Base-by-base conservation (phyloP, 768 basidiomycete species). In the Amanita fuliginea region DNA sequence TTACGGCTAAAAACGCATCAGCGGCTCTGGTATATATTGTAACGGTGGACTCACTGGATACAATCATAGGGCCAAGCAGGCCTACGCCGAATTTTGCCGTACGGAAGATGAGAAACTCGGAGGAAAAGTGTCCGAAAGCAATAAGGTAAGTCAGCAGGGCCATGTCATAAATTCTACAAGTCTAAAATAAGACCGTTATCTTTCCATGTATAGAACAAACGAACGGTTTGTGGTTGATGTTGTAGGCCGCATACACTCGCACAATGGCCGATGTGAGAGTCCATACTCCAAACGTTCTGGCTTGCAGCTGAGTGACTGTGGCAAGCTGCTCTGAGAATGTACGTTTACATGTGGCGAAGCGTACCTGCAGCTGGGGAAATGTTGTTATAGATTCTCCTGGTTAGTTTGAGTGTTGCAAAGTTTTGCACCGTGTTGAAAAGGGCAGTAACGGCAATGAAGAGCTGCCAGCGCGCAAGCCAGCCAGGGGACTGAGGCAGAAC, bases 201-300 rank as follows among this genome's bases (percentile, higher is more conserved):
- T 33, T 49, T 43, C 49, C 33, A 50, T 42, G 19, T 18, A 40
- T 33, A 13, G 18, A 42, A 52, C 34, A 34, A 22, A 69, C 82
- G 55, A 60, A 94, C 95, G 74, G 69, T 67, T 89, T 89, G 60
- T 80, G 73, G 51, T 81, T 69, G 56, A 97, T 86, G 61, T 97
- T 73, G 66, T 93, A 97, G 5, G 95, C 92, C 9, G 91, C 88
- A 57, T 93, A 93, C 42, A 74, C 69, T 32, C 95, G 81, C 43
- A 98, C 80, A 41, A 86, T 68, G 19, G 87, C 89, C 6, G 90
- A 80, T 4, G 86, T 83, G 45, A 95, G 63, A 0, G 94, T 97
- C 95, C 95, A 99, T 1, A 80, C 74, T 1, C 78, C 94, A 61
- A 96, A 96, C 4, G 92, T 88, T 41, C 95, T 77, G 33, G 89